Evolutionary conservation across 2,329 filamentous ascomycete genomes (phyloP).

Genomic region (Pseudocercospora musae): DNA sequence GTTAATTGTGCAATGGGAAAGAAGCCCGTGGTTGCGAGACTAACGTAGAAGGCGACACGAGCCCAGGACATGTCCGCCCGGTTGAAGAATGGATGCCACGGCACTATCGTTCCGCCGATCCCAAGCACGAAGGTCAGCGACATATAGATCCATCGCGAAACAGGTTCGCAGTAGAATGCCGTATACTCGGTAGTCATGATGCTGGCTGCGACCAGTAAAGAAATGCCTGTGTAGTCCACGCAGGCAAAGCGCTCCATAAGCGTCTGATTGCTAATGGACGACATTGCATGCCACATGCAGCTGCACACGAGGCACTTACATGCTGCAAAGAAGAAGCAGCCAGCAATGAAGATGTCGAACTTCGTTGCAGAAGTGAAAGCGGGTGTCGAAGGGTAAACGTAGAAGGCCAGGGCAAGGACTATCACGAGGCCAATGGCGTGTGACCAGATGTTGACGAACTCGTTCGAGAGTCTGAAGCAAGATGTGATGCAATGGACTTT

Average conservation of each 20-base stretch:
- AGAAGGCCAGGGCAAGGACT: conserved; percentile 84
- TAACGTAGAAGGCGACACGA: conserved; percentile 86
- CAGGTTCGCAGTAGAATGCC: conserved; percentile 94
- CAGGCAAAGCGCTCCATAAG: conserved; percentile 94
- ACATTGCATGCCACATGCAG: conserved; percentile 98
- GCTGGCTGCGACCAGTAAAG: conserved; percentile 85
- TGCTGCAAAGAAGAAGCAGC: conserved; percentile 92
- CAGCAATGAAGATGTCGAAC: conserved; percentile 84
- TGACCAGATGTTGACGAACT: conserved; percentile 97
- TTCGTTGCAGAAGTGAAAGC: conserved; percentile 87
- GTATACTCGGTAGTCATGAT: conserved; percentile 99
- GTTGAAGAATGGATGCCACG: conserved; percentile 96
- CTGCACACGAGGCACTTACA: conserved; percentile 94
- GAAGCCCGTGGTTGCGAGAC: conserved; percentile 82
- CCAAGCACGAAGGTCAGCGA: conserved; percentile 75
- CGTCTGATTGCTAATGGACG: conserved; percentile 83
- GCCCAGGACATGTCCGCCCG: conserved; percentile 87
- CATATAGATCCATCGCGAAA: conserved; percentile 85
- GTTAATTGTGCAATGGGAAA: conserved; percentile 82
- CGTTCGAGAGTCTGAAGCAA: conserved; percentile 76
- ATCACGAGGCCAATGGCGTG: conserved; percentile 86
- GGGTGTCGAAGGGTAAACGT: conserved; percentile 85
- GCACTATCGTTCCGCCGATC: conserved; percentile 81
- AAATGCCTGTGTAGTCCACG: conserved; percentile 97
- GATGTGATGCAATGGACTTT: conserved; percentile 86